phyloP scores from a whole-genome alignment of 345 rosid genomes.

The Geranium brycei region DNA sequence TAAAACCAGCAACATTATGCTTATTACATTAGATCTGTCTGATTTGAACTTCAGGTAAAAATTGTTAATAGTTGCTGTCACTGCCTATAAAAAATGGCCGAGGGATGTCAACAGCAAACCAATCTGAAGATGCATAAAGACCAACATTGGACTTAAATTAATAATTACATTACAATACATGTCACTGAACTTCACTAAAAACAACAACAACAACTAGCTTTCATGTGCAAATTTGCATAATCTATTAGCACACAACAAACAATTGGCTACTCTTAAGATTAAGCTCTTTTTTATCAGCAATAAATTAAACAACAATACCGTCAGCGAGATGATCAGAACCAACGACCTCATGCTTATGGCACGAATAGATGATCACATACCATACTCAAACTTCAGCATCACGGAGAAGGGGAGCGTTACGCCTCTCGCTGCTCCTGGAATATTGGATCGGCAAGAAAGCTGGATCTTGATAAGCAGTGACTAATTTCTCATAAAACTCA shows the following conservation, averaged over 20 bases:
- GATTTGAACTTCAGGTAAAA: too few species aligned
- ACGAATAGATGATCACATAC: neutral
- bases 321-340: neutral
- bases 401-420: conserved; percentile 37
- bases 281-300: neutral
- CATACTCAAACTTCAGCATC: conserved; percentile 16
- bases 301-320: too few species aligned
- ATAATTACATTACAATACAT: too few species aligned
- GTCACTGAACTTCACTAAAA: neutral
- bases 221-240: conserved; percentile 1
- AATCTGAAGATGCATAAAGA: neutral
- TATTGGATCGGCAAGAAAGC: conserved; percentile 33
- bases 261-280: neutral
- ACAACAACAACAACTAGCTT: neutral
- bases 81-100: too few species aligned
- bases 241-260: neutral
- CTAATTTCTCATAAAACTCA: conserved; percentile 46
- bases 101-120: too few species aligned
- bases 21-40: too few species aligned
- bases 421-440: conserved; percentile 27
- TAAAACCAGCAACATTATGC: too few species aligned
- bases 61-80: too few species aligned
- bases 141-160: too few species aligned
- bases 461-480: conserved; percentile 61
- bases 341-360: neutral